Evolutionary conservation across 345 rosid species (phyloP), one percentile per base, ranked within the genome.

Genomic region (Boechera stricta): DNA sequence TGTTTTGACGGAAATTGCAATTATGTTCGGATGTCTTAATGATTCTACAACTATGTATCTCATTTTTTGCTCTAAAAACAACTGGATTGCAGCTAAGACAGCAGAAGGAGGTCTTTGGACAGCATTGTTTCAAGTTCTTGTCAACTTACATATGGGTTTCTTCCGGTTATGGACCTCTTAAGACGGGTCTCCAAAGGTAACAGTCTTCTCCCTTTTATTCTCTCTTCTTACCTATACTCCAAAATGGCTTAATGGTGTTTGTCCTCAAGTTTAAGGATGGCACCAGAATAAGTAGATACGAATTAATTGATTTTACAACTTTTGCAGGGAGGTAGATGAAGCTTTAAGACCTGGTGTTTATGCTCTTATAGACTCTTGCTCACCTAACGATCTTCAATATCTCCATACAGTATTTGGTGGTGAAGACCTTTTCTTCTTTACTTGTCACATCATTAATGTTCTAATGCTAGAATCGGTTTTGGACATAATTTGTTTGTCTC

Each of bases 401-500:
- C 97, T 95, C 59, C 97, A 95, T 77, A 86, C 92, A 18, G 83
- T 76, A 71, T 91, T 88, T 84, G 98, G 97, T 75, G 99, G 98
- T 92, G 84, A 79, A 75, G n/a, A 49, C 44, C 26, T n/a, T 33
- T 65, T 12, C 55, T 12, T 8, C 58, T 28, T 51, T 33, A 53
- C 42, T 79, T 36, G 55, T 44, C 33, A 3, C 33, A 35, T 61
- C 4, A 16, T 7, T 0, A 9, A 44, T 33, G 31, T 29, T 73
- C 0, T 28, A 24, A 35, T 32, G 16, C 4, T 54, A 35, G 15
- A 55, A 11, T 39, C 5, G 42, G 32, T 33, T 9, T 18, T 63
- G 7, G 42, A 71, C 54, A 6, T 44, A 36, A 33, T 57, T 45
- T 64, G 10, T 49, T 24, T 41, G 13, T n/a, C 78, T 60, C 69